These are phyloP conservation scores for Echinochloa phyllopogon DNA, from an alignment of 176 grass and related monocot genomes.

Conservation along the genomic window DNA sequence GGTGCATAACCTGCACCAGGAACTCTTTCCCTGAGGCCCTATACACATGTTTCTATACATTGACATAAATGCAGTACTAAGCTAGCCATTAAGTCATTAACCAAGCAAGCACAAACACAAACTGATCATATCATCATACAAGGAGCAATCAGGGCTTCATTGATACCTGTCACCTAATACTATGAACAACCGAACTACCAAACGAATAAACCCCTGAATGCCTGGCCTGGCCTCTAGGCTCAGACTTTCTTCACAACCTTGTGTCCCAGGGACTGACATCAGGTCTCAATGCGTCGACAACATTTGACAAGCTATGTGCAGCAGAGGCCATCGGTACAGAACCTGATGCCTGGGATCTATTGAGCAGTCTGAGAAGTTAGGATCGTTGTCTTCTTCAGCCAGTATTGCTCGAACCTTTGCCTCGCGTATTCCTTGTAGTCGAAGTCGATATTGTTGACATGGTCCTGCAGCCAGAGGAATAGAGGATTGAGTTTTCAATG, in stretches of 20 bases:
- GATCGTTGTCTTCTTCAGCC: slow-evolving; percentile 60
- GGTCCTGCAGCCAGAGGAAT: slow-evolving; percentile 54
- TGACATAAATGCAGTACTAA: neutral
- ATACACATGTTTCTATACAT: neutral
- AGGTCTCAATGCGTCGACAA: neutral
- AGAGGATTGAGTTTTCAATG: slow-evolving; percentile 3
- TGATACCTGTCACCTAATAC: neutral
- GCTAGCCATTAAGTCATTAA: neutral
- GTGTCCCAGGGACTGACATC: slow-evolving; percentile 3
- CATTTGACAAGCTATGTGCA: slow-evolving; percentile 36
- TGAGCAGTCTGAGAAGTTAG: slow-evolving; percentile 17
- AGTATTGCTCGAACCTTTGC: slow-evolving; percentile 90
- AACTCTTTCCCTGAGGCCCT: neutral
- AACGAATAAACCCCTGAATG: slow-evolving; percentile 11
- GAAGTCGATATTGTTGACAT: slow-evolving; percentile 96
- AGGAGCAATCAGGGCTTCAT: neutral
- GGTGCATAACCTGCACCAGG: neutral
- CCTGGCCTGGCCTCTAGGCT: neutral
- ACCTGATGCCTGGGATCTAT: slow-evolving; percentile 19
- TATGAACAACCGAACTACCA: neutral
- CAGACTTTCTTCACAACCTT: neutral
- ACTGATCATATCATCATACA: slow-evolving; percentile 15
- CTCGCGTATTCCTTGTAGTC: slow-evolving; percentile 86
- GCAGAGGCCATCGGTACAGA: neutral
- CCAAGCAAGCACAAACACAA: neutral